Percentiles rank a stretch among this genome's conserved stretches.
Conservation (phyloP, 1,284 basidiomycete genomes). For the Microbotryum scabiosae region DNA sequence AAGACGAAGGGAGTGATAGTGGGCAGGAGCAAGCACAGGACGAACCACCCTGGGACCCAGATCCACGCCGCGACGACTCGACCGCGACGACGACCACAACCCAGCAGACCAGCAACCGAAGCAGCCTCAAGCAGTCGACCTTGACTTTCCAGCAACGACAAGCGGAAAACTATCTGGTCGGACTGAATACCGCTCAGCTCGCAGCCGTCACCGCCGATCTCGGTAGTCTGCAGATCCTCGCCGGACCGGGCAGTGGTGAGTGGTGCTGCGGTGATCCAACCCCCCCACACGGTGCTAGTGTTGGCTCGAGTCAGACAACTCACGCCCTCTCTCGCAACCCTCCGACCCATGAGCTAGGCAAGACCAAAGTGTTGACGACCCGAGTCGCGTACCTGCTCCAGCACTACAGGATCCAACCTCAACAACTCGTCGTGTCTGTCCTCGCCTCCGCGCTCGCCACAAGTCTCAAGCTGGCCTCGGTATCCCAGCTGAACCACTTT, state of each 20-base stretch:
- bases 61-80: neutral
- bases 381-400: slow-evolving; percentile 68
- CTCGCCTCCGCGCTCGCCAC: neutral
- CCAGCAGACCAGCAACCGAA: neutral
- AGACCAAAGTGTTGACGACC: slow-evolving; percentile 61
- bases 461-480: too few relatives aligned
- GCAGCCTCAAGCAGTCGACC: slow-evolving; percentile 12
- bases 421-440: slow-evolving; percentile 26
- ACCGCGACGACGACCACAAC: too few relatives aligned
- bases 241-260: slow-evolving; percentile 73
- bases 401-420: slow-evolving; percentile 22
- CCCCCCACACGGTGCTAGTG: too few relatives aligned
- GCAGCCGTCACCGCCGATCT: slow-evolving; percentile 29
- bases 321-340: too few relatives aligned
- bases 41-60: slow-evolving; percentile 5
- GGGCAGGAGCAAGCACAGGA: too few relatives aligned
- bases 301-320: too few relatives aligned
- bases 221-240: slow-evolving; percentile 70
- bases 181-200: slow-evolving; percentile 31
- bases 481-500: neutral
- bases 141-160: neutral
- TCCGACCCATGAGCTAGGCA: slow-evolving; percentile 32
- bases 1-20: too few relatives aligned
- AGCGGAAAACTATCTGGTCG: slow-evolving; percentile 17
- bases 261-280: too few relatives aligned